Evolutionary conservation across 2,329 filamentous ascomycete species (phyloP).

Genomic region (Massarina eburnea): DNA sequence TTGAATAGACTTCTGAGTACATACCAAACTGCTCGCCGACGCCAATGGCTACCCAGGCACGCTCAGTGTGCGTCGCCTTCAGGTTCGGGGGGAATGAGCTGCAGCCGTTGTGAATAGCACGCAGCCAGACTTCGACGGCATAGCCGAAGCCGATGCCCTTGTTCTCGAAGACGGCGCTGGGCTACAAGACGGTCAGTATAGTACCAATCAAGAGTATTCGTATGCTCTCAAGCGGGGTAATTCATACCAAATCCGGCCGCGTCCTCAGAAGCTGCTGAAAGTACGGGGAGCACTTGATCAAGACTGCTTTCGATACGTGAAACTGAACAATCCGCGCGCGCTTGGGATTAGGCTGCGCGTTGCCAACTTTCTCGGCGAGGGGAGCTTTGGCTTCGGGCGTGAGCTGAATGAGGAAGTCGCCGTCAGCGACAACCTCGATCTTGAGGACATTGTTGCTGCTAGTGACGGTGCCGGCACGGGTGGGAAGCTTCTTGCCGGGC

Average conservation of each 20-base stretch:
- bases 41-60: constrained; percentile 16
- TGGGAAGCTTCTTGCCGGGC: background rate
- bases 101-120: constrained; percentile 10
- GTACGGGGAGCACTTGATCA: constrained; percentile 10
- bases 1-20: constrained; percentile 1
- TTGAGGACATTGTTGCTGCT: constrained; percentile 3
- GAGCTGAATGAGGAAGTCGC: constrained; percentile 16
- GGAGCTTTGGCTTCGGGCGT: constrained; percentile 9
- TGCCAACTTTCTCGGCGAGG: constrained; percentile 7
- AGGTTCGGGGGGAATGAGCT: constrained; percentile 11
- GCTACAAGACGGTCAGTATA: constrained; percentile 2
- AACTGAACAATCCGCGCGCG: constrained; percentile 12
- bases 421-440: constrained; percentile 7
- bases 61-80: constrained; percentile 11
- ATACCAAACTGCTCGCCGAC: constrained; percentile 12
- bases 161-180: constrained; percentile 14
- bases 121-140: constrained; percentile 18
- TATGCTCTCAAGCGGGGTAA: no score
- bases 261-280: constrained; percentile 8
- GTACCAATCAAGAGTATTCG: background rate
- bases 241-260: constrained; percentile 11
- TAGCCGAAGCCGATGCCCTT: constrained; percentile 11
- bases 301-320: constrained; percentile 8
- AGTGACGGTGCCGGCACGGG: background rate
- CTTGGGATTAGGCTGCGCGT: background rate